A percentile compares a stretch with the other conserved stretches of the same genome.
Conservation (phyloP, 1,284 basidiomycete species). For the Thecaphora thlaspeos region DNA sequence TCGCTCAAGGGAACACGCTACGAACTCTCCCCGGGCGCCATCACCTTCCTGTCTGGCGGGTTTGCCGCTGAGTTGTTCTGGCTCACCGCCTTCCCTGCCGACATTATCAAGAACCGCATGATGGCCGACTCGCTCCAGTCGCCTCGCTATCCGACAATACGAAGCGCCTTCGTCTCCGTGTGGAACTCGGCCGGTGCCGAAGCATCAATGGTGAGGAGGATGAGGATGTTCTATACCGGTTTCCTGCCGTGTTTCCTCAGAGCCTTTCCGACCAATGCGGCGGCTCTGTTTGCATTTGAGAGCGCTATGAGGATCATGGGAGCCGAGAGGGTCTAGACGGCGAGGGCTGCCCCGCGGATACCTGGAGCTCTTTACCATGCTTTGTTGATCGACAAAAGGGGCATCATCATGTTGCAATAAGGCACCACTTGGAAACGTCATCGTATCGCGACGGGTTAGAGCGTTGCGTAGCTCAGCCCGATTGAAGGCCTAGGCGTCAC, state of each 20-base stretch:
- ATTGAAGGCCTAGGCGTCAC: too few relatives aligned
- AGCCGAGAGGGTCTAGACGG: constrained; percentile 29
- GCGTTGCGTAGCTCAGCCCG: too few relatives aligned
- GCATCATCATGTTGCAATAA: too few relatives aligned
- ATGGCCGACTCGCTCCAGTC: constrained; percentile 64
- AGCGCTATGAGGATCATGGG: constrained; percentile 51
- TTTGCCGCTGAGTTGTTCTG: constrained; percentile 58
- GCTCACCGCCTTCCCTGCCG: constrained; percentile 70
- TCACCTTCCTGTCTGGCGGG: constrained; percentile 70
- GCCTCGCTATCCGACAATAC: constrained; percentile 47
- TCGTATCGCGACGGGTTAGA: too few relatives aligned
- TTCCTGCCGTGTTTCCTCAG: constrained; percentile 46
- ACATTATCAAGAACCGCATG: constrained; percentile 67
- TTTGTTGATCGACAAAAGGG: too few relatives aligned
- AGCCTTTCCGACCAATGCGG: constrained; percentile 55
- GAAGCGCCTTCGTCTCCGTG: constrained; percentile 18
- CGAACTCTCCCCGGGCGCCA: constrained; percentile 66
- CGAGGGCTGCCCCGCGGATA: too few relatives aligned
- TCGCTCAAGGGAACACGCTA: constrained; percentile 25
- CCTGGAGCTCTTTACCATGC: too few relatives aligned
- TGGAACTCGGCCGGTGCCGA: constrained; percentile 35
- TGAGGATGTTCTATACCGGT: constrained; percentile 43
- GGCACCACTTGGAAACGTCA: too few relatives aligned
- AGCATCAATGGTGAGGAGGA: constrained; percentile 4
- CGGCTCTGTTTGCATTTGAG: constrained; percentile 52